These are phyloP conservation scores for Fraxinus anomala DNA, from an alignment of 257 asterid genomes.

Conservation along the genomic window DNA sequence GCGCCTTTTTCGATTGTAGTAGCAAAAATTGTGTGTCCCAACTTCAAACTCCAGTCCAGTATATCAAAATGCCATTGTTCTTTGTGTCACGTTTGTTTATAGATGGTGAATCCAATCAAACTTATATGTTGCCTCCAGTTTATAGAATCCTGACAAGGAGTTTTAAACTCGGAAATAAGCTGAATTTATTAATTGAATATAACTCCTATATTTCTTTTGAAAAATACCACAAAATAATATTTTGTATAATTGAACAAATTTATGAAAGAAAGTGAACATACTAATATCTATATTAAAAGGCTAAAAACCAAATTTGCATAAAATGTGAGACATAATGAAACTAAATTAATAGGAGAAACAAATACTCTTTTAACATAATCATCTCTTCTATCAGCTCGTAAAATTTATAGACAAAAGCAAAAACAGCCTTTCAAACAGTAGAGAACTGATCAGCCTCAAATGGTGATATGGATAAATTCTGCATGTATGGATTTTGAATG, in stretches of 20 bases:
- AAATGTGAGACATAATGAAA: not conserved
- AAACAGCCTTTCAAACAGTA: not conserved
- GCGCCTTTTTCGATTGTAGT: not conserved
- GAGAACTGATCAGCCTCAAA: not conserved
- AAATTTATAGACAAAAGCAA: not conserved
- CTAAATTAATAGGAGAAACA: not conserved
- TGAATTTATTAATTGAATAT: not conserved
- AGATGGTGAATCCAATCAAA: not conserved
- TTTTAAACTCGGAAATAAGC: not conserved
- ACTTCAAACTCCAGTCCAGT: not conserved
- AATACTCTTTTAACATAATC: not conserved
- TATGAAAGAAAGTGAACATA: not conserved
- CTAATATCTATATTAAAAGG: not conserved
- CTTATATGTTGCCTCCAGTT: not conserved
- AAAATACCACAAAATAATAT: not conserved
- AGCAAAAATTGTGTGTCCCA: not conserved
- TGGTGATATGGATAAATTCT: not conserved
- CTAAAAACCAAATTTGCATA: not conserved
- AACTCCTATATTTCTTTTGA: not conserved
- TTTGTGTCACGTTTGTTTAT: not conserved
- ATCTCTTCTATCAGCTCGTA: not conserved
- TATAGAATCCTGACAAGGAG: not conserved
- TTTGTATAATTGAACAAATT: not conserved
- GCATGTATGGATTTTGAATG: not conserved
- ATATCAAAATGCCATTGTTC: not conserved